Evolutionary conservation across 495 filamentous ascomycete species (phyloP).

Genomic region (Lophiotrema nucula): DNA sequence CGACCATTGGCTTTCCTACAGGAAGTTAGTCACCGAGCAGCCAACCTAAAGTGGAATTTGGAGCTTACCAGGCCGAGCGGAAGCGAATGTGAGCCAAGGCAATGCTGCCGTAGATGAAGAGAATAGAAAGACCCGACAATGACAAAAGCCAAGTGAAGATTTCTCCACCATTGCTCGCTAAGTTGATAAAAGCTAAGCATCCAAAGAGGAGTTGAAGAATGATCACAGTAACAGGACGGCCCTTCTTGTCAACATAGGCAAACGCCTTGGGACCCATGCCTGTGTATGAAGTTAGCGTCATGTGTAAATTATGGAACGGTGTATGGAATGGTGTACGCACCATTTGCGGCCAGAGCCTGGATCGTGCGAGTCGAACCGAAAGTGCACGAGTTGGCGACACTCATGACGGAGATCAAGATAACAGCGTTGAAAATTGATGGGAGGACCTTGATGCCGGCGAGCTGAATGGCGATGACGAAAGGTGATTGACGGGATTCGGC

Average conservation of each 20-base stretch:
- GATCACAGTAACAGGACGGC: constrained; percentile 56
- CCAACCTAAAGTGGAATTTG: constrained; percentile 3
- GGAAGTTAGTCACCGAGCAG: constrained; percentile 17
- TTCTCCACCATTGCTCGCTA: constrained; percentile 42
- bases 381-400: constrained; percentile 40
- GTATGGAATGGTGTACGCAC: constrained; percentile 11
- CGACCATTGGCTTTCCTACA: constrained; percentile 41
- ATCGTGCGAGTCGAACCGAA: constrained; percentile 41
- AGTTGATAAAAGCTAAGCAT: constrained; percentile 56
- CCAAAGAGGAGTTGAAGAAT: constrained; percentile 50
- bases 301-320: constrained; percentile 16
- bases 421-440: constrained; percentile 73
- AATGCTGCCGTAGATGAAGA: constrained; percentile 59
- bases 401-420: constrained; percentile 67
- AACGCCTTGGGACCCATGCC: constrained; percentile 57
- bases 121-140: constrained; percentile 53
- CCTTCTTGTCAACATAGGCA: constrained; percentile 57
- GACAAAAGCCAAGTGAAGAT: constrained; percentile 64
- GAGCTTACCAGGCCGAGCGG: constrained; percentile 48
- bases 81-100: constrained; percentile 59
- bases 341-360: constrained; percentile 37
- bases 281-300: constrained; percentile 15
- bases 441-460: constrained; percentile 63
- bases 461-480: constrained; percentile 68
- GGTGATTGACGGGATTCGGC: constrained; percentile 63